Conservation (phyloP, 768 basidiomycete species). For the Pholiota conissans region DNA sequence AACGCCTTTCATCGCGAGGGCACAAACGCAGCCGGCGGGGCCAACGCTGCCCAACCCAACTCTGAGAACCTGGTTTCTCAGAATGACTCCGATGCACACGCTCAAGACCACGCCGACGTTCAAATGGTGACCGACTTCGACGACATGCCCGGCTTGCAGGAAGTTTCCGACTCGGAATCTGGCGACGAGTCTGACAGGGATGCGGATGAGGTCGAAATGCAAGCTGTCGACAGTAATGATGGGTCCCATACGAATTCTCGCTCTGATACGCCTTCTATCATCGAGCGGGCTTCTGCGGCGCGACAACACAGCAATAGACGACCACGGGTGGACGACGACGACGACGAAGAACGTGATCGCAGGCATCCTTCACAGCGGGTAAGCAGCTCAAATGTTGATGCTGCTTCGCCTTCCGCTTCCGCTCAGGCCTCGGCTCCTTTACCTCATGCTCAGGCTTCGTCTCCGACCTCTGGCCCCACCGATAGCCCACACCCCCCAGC, state of each 20-base stretch:
- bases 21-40: neutral
- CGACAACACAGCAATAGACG: constrained; percentile 40
- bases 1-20: neutral
- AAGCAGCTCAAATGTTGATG: constrained; percentile 23
- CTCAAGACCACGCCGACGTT: constrained; percentile 13
- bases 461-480: neutral
- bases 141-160: constrained; percentile 42
- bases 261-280: neutral
- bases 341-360: constrained; percentile 59
- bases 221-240: constrained; percentile 21
- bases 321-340: constrained; percentile 60
- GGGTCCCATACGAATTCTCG: neutral
- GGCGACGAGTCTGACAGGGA: constrained; percentile 21
- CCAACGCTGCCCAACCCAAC: neutral
- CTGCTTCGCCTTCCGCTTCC: constrained; percentile 13
- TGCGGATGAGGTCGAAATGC: constrained; percentile 30
- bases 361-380: constrained; percentile 66
- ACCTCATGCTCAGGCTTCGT: constrained; percentile 4
- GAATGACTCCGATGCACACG: constrained; percentile 10
- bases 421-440: constrained; percentile 6
- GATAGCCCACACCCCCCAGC: neutral
- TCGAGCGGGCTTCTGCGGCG: neutral
- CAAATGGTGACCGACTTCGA: constrained; percentile 33
- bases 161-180: constrained; percentile 37
- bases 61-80: neutral